Percentiles rank a stretch among this genome's conserved stretches.
These are phyloP conservation scores for Picochlorum sp. DNA, from an alignment of 139 green algal genomes.

Conservation along the genomic window DNA sequence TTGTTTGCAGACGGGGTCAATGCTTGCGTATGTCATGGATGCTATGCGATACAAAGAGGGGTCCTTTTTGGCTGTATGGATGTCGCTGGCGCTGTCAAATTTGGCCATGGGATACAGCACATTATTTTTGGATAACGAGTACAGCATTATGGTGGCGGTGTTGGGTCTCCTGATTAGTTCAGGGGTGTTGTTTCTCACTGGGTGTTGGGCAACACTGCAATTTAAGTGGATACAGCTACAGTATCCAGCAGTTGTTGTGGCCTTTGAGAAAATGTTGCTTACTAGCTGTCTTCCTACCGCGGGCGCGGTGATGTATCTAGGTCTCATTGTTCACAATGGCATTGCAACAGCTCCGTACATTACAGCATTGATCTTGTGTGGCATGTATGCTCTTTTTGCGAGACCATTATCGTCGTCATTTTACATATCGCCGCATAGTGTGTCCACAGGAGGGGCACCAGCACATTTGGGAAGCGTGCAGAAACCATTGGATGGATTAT, in stretches of 20 bases:
- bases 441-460: slow-evolving; percentile 1
- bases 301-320: slow-evolving; percentile 43
- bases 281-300: slow-evolving; percentile 50
- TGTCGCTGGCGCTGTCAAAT: slow-evolving; percentile 54
- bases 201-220: slow-evolving; percentile 80
- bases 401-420: slow-evolving; percentile 74
- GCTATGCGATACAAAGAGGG: slow-evolving; percentile 64
- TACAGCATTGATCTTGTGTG: slow-evolving; percentile 51
- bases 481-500: slow-evolving; percentile 35
- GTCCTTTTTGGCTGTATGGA: slow-evolving; percentile 68
- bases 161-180: slow-evolving; percentile 23
- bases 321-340: slow-evolving; percentile 38
- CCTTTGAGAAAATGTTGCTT: slow-evolving; percentile 79
- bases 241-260: slow-evolving; percentile 70
- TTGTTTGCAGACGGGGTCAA: slow-evolving; percentile 45
- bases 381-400: slow-evolving; percentile 62
- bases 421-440: slow-evolving; percentile 2
- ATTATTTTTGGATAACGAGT: slow-evolving; percentile 23
- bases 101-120: slow-evolving; percentile 40
- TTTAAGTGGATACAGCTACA: slow-evolving; percentile 85
- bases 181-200: slow-evolving; percentile 22
- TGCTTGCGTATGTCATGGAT: slow-evolving; percentile 87
- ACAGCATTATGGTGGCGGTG: slow-evolving; percentile 12
- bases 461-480: slow-evolving; percentile 21
- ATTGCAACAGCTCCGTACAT: slow-evolving; percentile 72